Evolutionary conservation across 345 rosid genomes (phyloP).

Genomic region (Hirschfeldia incana): DNA sequence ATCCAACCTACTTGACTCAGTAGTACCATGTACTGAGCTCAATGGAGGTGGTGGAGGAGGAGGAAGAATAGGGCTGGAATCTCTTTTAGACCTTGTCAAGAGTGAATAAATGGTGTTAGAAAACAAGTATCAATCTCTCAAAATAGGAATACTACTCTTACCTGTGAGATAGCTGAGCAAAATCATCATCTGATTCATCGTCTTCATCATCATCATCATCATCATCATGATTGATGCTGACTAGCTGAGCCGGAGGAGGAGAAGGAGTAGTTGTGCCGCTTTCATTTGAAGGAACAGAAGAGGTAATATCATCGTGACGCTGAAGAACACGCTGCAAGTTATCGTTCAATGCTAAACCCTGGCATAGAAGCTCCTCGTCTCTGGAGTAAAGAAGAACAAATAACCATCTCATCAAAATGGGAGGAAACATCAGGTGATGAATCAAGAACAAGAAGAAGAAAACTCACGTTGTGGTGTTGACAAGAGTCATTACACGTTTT

Average conservation of each 20-base stretch:
- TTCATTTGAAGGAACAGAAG: constrained; percentile 50
- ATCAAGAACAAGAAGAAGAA: not conserved
- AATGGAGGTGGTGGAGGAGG: constrained; percentile 82
- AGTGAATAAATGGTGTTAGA: not conserved
- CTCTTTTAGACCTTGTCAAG: constrained; percentile 63
- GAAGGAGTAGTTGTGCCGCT: constrained; percentile 32
- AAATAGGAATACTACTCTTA: constrained; percentile 29
- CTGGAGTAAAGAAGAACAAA: constrained; percentile 43
- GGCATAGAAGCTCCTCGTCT: constrained; percentile 77
- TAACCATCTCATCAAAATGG: not conserved
- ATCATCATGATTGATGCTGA: constrained; percentile 39
- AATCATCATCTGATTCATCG: constrained; percentile 66
- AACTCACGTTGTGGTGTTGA: constrained; percentile 65
- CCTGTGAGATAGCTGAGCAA: constrained; percentile 82
- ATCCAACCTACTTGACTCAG: constrained; percentile 52
- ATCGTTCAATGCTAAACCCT: constrained; percentile 86
- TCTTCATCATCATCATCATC: constrained; percentile 65
- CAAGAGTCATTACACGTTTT: constrained; percentile 73
- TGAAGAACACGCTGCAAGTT: constrained; percentile 78
- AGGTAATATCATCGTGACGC: constrained; percentile 66
- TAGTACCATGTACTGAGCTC: constrained; percentile 46
- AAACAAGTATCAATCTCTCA: constrained; percentile 1
- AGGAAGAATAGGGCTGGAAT: constrained; percentile 59
- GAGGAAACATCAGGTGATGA: constrained; percentile 1
- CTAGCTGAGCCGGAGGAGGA: constrained; percentile 37